phyloP scores from a whole-genome alignment of 257 asterid species.

The Anisodus tanguticus region DNA sequence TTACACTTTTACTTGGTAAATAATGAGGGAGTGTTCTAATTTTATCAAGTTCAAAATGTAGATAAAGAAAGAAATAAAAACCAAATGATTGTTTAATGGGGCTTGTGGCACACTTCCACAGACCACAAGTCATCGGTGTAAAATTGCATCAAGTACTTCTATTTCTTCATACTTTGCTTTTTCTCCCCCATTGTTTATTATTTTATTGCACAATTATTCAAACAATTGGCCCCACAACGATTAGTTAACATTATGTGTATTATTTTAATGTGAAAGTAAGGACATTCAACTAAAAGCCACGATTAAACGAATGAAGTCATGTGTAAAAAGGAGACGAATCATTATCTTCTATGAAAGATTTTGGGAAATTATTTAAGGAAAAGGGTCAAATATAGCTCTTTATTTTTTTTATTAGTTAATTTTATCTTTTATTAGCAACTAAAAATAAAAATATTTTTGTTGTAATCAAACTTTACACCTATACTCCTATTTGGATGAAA shows the following conservation, averaged over 20 bases:
- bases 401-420: too few relatives aligned
- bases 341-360: not conserved
- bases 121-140: conserved; percentile 9
- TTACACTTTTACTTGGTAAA: too few relatives aligned
- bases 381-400: too few relatives aligned
- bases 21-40: not conserved
- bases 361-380: not conserved
- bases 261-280: not conserved
- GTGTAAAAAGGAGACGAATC: not conserved
- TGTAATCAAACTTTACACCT: too few relatives aligned
- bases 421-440: too few relatives aligned
- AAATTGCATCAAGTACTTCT: not conserved
- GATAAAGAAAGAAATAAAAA: not conserved
- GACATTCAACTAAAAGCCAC: not conserved
- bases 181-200: not conserved
- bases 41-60: not conserved
- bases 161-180: not conserved
- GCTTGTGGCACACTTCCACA: conserved; percentile 26
- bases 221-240: not conserved
- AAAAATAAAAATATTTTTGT: too few relatives aligned
- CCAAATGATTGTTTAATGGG: not conserved
- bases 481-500: too few relatives aligned
- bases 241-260: not conserved
- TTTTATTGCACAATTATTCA: conserved; percentile 10
- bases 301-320: not conserved